Percentiles rank a stretch among this genome's conserved stretches.
These are phyloP conservation scores for Colletotrichum noveboracense DNA, from an alignment of 2,329 filamentous ascomycete genomes.

Conservation along the genomic window DNA sequence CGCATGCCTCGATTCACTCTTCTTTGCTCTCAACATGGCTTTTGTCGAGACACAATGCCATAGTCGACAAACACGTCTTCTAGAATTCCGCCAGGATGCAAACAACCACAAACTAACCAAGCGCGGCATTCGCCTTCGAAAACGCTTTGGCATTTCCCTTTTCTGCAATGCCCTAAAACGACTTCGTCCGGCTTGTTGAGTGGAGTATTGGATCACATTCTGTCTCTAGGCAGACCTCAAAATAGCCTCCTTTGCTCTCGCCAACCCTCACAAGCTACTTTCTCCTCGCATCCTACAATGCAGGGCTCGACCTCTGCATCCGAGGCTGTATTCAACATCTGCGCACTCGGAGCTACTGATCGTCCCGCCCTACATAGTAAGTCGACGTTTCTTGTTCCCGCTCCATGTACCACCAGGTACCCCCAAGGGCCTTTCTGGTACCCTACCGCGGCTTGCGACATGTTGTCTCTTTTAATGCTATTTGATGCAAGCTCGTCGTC, in stretches of 20 bases:
- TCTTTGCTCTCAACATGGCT: background rate
- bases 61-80: constrained; percentile 1
- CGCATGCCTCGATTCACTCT: background rate
- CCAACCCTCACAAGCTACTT: background rate
- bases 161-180: background rate
- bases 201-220: background rate
- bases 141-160: background rate
- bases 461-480: constrained; percentile 3
- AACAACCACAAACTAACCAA: background rate
- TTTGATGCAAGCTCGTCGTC: background rate
- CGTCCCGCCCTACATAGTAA: background rate
- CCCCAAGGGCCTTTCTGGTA: background rate
- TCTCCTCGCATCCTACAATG: background rate
- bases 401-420: constrained; percentile 2
- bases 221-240: background rate
- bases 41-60: background rate
- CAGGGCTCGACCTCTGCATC: background rate
- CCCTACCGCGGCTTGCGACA: constrained; percentile 8
- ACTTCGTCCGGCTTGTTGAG: background rate
- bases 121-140: background rate
- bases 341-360: background rate
- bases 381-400: background rate
- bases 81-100: background rate
- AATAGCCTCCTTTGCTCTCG: background rate
- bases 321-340: background rate